Percentiles rank a stretch among this genome's conserved stretches.
Conservation (phyloP, 306 rosid genomes). For the Delonix regia region DNA sequence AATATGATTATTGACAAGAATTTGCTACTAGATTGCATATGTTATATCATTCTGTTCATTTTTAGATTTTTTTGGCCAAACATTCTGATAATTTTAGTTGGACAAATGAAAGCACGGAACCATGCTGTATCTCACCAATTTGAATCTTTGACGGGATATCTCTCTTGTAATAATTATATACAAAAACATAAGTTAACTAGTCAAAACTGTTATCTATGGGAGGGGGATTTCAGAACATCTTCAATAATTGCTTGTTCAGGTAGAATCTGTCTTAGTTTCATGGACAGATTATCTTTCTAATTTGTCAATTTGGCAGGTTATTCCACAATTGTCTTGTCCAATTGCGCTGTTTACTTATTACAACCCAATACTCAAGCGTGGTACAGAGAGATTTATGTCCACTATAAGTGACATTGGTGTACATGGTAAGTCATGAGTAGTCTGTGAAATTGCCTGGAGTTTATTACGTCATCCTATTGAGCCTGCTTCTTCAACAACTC, state of each 20-base stretch:
- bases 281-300: constrained; percentile 10
- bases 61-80: too few relatives aligned
- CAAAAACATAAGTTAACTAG: neutral
- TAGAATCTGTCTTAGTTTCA: neutral
- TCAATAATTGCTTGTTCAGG: constrained; percentile 1
- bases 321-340: constrained; percentile 85
- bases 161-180: neutral
- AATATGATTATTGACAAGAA: neutral
- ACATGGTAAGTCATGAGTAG: constrained; percentile 57
- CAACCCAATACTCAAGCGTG: constrained; percentile 92
- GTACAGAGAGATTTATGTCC: constrained; percentile 73
- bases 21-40: neutral
- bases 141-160: constrained; percentile 17
- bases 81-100: constrained; percentile 2
- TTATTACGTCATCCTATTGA: constrained; percentile 8
- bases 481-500: constrained; percentile 7
- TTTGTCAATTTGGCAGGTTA: constrained; percentile 61
- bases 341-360: constrained; percentile 85
- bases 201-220: constrained; percentile 20
- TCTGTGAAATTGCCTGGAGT: constrained; percentile 26
- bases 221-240: constrained; percentile 21
- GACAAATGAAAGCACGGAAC: neutral
- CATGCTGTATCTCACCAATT: constrained; percentile 14
- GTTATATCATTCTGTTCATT: constrained; percentile 11
- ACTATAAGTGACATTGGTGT: constrained; percentile 67